Percentiles rank a stretch among this genome's conserved stretches.
These are phyloP conservation scores for Aspergillus sp. DNA, from an alignment of 2,329 filamentous ascomycete genomes.

Conservation along the genomic window DNA sequence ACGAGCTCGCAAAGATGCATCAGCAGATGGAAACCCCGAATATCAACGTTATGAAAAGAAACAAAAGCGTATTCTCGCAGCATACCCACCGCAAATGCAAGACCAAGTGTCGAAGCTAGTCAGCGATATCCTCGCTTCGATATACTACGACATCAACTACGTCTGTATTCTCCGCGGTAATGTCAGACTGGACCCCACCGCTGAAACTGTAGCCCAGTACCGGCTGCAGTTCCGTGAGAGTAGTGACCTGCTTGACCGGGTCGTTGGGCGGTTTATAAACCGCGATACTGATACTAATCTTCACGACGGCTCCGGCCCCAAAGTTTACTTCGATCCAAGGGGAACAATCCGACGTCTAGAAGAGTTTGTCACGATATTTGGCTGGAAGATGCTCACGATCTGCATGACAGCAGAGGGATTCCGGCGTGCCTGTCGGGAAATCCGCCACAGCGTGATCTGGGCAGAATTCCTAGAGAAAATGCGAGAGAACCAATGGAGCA, in stretches of 20 bases:
- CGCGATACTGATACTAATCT: not conserved
- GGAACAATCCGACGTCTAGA: not conserved
- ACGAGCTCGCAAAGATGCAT: not conserved
- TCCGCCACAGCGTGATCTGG: conserved; percentile 15
- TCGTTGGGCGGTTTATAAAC: not conserved
- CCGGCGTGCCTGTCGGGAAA: conserved; percentile 11
- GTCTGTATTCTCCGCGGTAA: conserved; percentile 8
- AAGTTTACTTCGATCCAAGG: not conserved
- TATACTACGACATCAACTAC: conserved; percentile 23
- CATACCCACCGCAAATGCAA: not conserved
- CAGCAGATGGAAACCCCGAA: not conserved
- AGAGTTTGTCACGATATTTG: conserved; percentile 14
- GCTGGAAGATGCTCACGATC: conserved; percentile 29
- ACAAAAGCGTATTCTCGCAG: not conserved
- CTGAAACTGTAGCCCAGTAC: not conserved
- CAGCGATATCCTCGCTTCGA: conserved; percentile 13
- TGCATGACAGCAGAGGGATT: conserved; percentile 28
- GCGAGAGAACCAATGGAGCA: conserved; percentile 18
- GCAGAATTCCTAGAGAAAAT: conserved; percentile 16
- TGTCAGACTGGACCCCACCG: not conserved
- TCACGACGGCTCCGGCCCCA: too few relatives aligned
- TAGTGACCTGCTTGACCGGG: not conserved
- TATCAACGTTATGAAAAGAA: not conserved
- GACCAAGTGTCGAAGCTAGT: not conserved
- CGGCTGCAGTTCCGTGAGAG: conserved; percentile 3